Evolutionary conservation across 2,329 filamentous ascomycete species (phyloP).

Genomic region (Xylaria sp.): DNA sequence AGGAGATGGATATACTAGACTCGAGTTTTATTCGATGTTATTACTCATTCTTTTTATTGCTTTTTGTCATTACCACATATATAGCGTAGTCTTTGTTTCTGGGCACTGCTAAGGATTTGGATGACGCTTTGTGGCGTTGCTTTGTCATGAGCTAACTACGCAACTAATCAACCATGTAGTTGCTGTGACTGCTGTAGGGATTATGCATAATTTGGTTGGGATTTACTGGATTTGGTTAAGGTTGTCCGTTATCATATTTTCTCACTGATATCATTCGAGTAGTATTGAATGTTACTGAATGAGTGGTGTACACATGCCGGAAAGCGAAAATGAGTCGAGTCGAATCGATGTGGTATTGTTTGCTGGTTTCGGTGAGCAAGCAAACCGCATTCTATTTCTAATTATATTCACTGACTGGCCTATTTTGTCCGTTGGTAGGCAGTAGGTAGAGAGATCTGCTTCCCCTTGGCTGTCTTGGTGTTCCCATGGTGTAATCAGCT

Average conservation of each 20-base stretch:
- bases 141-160: neutral
- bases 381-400: neutral
- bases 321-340: neutral
- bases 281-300: too few relatives aligned
- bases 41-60: too few relatives aligned
- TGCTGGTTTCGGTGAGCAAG: neutral
- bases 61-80: neutral
- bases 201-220: too few relatives aligned
- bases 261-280: too few relatives aligned
- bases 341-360: neutral
- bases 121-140: neutral
- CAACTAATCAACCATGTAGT: neutral
- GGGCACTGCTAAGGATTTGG: neutral
- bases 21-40: too few relatives aligned
- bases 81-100: neutral
- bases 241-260: too few relatives aligned
- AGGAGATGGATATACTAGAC: neutral
- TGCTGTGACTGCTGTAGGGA: too few relatives aligned
- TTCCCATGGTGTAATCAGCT: constrained; percentile 7
- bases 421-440: neutral
- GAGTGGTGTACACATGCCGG: neutral
- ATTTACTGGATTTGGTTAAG: too few relatives aligned
- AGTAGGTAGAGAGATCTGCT: neutral
- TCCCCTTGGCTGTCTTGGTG: neutral
- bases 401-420: neutral